Evolutionary conservation across 345 rosid species (phyloP).

Genomic region (Firmiana major): DNA sequence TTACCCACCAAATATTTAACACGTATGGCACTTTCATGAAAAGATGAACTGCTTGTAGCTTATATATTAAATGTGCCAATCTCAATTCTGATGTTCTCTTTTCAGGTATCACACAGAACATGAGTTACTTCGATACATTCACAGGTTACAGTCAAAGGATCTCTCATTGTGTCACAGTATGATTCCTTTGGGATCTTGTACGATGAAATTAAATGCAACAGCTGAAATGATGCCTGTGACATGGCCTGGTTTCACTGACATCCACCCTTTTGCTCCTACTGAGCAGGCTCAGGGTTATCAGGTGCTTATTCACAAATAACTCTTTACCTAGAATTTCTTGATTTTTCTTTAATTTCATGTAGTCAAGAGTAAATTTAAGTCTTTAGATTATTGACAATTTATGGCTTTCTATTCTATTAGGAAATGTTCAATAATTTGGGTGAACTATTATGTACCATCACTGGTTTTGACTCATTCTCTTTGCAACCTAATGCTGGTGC

Average conservation of each 20-base stretch:
- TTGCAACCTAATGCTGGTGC: conserved; percentile 99
- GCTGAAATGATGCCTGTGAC: conserved; percentile 98
- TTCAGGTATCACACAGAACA: conserved; percentile 90
- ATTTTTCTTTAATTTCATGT: not conserved
- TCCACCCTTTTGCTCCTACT: conserved; percentile 87
- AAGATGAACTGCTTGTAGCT: conserved; percentile 14
- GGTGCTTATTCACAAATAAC: conserved; percentile 36
- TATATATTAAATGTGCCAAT: conserved; percentile 6
- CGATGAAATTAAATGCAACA: conserved; percentile 97
- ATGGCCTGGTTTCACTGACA: conserved; percentile 79
- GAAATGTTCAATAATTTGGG: conserved; percentile 95
- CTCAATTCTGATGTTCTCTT: conserved; percentile 17
- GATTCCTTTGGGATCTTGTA: conserved; percentile 99
- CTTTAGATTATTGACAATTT: conserved; percentile 18
- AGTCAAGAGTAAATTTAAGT: conserved; percentile 1
- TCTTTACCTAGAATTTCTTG: conserved; percentile 5
- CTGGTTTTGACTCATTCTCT: conserved; percentile 97
- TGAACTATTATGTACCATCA: conserved; percentile 70
- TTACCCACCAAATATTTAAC: conserved; percentile 83
- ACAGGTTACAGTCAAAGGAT: conserved; percentile 80
- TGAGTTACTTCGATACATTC: conserved; percentile 81
- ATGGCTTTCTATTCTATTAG: conserved; percentile 35
- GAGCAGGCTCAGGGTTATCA: conserved; percentile 89
- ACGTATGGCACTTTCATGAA: conserved; percentile 39
- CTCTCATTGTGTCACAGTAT: conserved; percentile 97